Evolutionary conservation across 2,329 filamentous ascomycete species (phyloP).

Genomic region (Hypocrella siamensis): DNA sequence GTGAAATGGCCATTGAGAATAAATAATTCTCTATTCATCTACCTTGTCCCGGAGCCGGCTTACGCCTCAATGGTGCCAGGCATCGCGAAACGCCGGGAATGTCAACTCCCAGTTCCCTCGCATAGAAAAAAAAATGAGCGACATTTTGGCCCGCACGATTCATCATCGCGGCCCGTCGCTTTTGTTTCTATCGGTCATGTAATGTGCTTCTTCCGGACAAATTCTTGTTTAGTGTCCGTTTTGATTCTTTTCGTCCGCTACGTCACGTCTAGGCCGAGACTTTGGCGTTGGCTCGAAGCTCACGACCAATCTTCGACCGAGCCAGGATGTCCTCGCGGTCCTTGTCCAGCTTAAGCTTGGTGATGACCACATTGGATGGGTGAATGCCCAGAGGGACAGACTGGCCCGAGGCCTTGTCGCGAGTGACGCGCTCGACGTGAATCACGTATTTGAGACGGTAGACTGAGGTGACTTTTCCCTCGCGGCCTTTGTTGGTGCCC

Average conservation of each 20-base stretch:
- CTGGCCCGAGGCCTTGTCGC: slow-evolving; percentile 96
- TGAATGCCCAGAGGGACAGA: slow-evolving; percentile 87
- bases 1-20: slow-evolving; percentile 63
- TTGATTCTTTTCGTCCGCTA: slow-evolving; percentile 4
- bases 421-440: slow-evolving; percentile 90
- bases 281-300: slow-evolving; percentile 59
- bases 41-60: slow-evolving; percentile 19
- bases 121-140: slow-evolving; percentile 3
- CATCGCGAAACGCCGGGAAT: slow-evolving; percentile 19
- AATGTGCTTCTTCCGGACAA: neutral
- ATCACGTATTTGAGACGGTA: slow-evolving; percentile 98
- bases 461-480: slow-evolving; percentile 95
- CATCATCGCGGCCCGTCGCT: too few species aligned
- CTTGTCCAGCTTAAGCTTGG: slow-evolving; percentile 97
- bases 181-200: too few species aligned
- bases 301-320: slow-evolving; percentile 67
- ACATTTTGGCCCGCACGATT: too few species aligned
- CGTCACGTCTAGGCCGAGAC: slow-evolving; percentile 33
- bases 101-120: slow-evolving; percentile 6
- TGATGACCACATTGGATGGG: slow-evolving; percentile 95
- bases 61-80: slow-evolving; percentile 7
- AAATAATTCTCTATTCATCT: slow-evolving; percentile 28
- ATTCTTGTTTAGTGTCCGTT: slow-evolving; percentile 7
- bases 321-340: slow-evolving; percentile 80
- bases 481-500: slow-evolving; percentile 89